Evolutionary conservation across 2,329 filamentous ascomycete genomes (phyloP), one percentile per base, ranked within the genome.

Genomic region (Aspergillus neoniger): DNA sequence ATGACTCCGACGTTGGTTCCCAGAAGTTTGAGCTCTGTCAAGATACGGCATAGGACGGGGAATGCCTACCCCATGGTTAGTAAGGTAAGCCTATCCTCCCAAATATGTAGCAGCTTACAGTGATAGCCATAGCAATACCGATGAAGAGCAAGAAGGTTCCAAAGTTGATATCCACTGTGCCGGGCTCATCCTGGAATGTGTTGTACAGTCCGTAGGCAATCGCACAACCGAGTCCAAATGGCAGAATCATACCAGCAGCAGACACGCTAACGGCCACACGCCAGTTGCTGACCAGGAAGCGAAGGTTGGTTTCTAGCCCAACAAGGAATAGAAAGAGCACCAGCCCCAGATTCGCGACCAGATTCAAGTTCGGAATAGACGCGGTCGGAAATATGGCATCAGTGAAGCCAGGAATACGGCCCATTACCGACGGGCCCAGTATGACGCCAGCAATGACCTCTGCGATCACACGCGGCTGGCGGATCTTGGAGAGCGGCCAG

Each of bases 91-190:
- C 28, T 28, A 28, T 28, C 28, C 1, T 30, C 28, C 8, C 28
- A 30, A 10, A 9, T 30, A 25, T 10, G 28, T 8, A 30, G 9
- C 28, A 9, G 28, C 80, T 67, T 74, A 86, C 92, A 1, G 94
- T 97, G 68, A 98, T 98, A 28, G 92, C 91, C 76, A 97, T 88
- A 0, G 94, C 94, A 56, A 96, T 93, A 75, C 93, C 94, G 65
- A 97, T 91, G 73, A 98, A 98, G 23, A 92, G 82, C 76, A 87
- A 81, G 66, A 85, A 90, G 2, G 86, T 83, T 2, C 83, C 82
- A 71, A 89, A 89, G 15, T 77, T 75, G 53, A 90, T 86, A 0
- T 79, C 80, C n/a, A 84, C 82, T 8, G 82, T 82, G 4, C 80
- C 82, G 0, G 80, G 71, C 55, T 88, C 86, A 62, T 80, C 67